These are phyloP conservation scores for Acanthamoeba royreba DNA, from an alignment of 208 protist species.

Conservation along the genomic window DNA sequence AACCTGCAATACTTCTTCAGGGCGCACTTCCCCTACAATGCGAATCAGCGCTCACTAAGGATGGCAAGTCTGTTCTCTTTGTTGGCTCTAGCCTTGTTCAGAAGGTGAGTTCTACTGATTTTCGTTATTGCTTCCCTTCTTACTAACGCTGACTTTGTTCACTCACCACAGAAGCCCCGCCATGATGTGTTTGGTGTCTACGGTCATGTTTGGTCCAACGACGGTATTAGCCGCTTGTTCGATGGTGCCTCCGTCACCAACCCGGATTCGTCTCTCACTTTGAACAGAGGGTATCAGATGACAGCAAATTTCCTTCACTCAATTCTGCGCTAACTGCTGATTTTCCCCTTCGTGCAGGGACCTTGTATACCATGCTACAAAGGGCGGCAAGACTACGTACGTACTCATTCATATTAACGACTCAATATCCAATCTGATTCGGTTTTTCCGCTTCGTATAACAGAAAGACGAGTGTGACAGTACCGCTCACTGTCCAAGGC, in stretches of 20 bases:
- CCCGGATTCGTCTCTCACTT: background rate
- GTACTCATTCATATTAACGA: background rate
- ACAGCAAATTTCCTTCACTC: no score
- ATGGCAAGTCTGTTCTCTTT: conserved; percentile 24
- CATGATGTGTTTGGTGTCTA: background rate
- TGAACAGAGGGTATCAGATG: conserved; percentile 17
- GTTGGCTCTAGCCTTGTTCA: background rate
- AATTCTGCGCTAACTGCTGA: no score
- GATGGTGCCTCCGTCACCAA: conserved; percentile 21
- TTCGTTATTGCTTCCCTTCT: background rate
- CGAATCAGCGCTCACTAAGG: conserved; percentile 15
- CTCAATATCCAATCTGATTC: background rate
- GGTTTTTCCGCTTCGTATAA: background rate
- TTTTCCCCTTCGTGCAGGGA: background rate
- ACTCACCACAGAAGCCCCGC: conserved; percentile 3
- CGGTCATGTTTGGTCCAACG: conserved; percentile 29
- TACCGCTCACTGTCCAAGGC: background rate
- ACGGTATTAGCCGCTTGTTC: conserved; percentile 22
- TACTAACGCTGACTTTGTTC: background rate
- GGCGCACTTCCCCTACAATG: conserved; percentile 20
- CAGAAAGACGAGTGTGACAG: background rate
- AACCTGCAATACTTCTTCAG: background rate
- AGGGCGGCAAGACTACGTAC: conserved; percentile 35
- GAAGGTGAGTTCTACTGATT: background rate
- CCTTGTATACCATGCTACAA: background rate